phyloP scores from a whole-genome alignment of 2,329 filamentous ascomycete species.

The Neocucurbitaria cava region DNA sequence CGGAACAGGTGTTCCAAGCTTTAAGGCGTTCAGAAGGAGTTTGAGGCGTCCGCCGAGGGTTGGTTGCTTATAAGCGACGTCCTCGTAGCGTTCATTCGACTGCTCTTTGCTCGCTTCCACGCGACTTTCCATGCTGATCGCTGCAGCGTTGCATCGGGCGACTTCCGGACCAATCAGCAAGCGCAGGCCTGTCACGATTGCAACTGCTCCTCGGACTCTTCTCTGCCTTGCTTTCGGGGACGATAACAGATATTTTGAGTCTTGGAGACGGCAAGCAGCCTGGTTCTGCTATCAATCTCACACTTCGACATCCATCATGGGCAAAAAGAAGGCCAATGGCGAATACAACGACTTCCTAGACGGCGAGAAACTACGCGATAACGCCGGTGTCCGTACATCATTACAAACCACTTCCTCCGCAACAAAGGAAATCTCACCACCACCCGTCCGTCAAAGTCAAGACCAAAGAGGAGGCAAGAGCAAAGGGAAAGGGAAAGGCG shows the following conservation, averaged over 20 bases:
- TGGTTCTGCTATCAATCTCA: neutral
- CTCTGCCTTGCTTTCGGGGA: neutral
- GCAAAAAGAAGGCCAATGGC: constrained; percentile 34
- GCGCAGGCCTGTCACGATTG: constrained; percentile 1
- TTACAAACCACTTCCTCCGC: constrained; percentile 20
- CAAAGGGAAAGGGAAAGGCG: constrained; percentile 14
- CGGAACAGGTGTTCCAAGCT: neutral
- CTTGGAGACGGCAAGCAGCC: neutral
- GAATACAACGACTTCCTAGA: constrained; percentile 47
- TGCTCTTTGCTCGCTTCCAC: neutral
- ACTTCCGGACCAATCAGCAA: constrained; percentile 8
- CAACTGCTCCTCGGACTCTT: neutral
- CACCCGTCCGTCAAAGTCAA: constrained; percentile 10
- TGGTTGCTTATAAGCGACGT: neutral
- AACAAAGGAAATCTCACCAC: constrained; percentile 17
- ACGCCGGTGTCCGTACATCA: constrained; percentile 31
- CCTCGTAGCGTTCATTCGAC: neutral
- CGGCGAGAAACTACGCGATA: constrained; percentile 41
- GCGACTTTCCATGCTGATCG: constrained; percentile 8
- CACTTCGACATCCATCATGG: constrained; percentile 26
- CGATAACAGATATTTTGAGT: neutral
- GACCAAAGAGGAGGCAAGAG: constrained; percentile 16
- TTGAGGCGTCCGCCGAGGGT: neutral
- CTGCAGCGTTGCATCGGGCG: constrained; percentile 2
- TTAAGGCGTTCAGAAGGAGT: neutral